A percentile compares a stretch with the other conserved stretches of the same genome.
phyloP scores from a whole-genome alignment of 768 basidiomycete species.

The Auricularia heimuer region DNA sequence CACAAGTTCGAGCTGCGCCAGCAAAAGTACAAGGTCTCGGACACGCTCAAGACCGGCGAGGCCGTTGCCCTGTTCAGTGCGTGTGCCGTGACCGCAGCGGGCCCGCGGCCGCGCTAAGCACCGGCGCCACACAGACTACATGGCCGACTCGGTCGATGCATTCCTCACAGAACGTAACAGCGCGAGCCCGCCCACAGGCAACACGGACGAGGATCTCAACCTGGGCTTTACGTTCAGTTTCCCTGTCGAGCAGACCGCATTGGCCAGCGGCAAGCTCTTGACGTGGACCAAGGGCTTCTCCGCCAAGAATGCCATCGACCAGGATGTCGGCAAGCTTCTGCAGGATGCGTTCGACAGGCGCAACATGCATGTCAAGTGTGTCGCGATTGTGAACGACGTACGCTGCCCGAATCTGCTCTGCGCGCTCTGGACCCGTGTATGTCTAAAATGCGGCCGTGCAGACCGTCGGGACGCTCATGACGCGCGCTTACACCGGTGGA shows the following conservation, averaged over 20 bases:
- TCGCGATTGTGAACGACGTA: slow-evolving; percentile 91
- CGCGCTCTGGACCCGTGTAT: slow-evolving; percentile 3
- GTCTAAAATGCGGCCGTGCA: slow-evolving; percentile 19
- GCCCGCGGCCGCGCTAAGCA: slow-evolving; percentile 1
- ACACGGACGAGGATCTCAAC: slow-evolving; percentile 29
- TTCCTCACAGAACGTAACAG: slow-evolving; percentile 68
- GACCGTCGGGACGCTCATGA: slow-evolving; percentile 94
- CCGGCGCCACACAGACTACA: slow-evolving; percentile 61
- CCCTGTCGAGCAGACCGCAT: slow-evolving; percentile 93
- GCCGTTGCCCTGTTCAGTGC: slow-evolving; percentile 77
- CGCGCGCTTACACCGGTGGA: slow-evolving; percentile 87
- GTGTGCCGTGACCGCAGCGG: slow-evolving; percentile 12
- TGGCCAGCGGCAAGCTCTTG: slow-evolving; percentile 80
- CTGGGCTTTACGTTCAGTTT: slow-evolving; percentile 96
- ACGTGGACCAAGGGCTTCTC: slow-evolving; percentile 96
- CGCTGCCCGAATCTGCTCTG: slow-evolving; percentile 19
- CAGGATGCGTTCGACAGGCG: slow-evolving; percentile 90
- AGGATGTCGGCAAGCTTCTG: slow-evolving; percentile 81
- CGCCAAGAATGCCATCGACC: slow-evolving; percentile 81
- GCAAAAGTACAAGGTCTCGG: slow-evolving; percentile 95
- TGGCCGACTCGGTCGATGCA: slow-evolving; percentile 91
- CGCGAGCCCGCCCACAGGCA: slow-evolving; percentile 19
- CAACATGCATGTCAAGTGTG: slow-evolving; percentile 84
- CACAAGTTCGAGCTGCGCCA: slow-evolving; percentile 83
- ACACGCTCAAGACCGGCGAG: slow-evolving; percentile 87